Base-by-base conservation (phyloP, 2,329 filamentous ascomycete genomes). In the Boeremia lycopersici region DNA sequence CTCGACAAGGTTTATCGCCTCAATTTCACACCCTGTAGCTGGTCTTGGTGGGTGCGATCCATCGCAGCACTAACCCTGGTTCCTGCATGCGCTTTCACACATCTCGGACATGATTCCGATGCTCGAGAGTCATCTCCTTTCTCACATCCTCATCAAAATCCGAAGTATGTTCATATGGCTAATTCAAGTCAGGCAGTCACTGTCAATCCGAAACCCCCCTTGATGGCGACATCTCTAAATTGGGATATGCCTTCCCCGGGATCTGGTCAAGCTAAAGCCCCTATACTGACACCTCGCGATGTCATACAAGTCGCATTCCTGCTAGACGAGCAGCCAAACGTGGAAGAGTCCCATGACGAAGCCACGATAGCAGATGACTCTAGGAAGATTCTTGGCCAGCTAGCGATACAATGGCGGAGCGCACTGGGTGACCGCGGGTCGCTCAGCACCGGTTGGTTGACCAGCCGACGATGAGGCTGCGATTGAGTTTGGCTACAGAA, bases 371-470 rank as follows among this genome's bases (percentile, higher is more conserved):
- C 43, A n/a, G 56, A 62, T 25, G 75, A 76, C 57, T 78, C 78
- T 15, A 79, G 82, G 57, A 78, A 89, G 33, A 79, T 88, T 17
- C 86, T 98, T 70, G 93, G 93, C 5, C 87, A 95, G 59, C 76
- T 98, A 62, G 88, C 87, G 38, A 89, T 98, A 55, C 89, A 91
- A 49, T 99, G 95, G 95, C 84, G 90, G 60, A 89, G 89, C 33
- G 85, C 90, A 58, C 93, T 97, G 89, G 95, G 95, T 0, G 95
- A 93, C 76, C 84, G 86, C 65, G 95, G 95, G 0, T 93, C 87
- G 65, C 79, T 99, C 70, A 91, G 88, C 39, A 99, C 95, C 6
- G 93, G 93, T 9, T 93, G 89, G 81, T 78, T 96, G 35, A 75
- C 71, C 23, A 71, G 72, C 56, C 63, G 73, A 49, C 65, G 68